Conservation (phyloP, 768 basidiomycete species). For the Exidia glandulosa region DNA sequence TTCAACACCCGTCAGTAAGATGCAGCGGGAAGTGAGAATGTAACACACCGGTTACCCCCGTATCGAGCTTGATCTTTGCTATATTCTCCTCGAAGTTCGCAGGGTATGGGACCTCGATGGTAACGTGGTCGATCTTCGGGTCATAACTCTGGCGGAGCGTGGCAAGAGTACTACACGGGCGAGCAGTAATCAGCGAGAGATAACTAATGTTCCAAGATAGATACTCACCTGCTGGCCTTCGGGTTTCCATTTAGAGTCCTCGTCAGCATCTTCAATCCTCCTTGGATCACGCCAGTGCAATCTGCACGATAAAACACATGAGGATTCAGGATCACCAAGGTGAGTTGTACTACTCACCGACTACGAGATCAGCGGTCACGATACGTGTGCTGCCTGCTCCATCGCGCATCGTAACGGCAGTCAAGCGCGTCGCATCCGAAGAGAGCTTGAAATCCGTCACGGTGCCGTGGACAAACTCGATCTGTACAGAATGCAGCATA, state of each 20-base stretch:
- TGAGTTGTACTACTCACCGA: slow-evolving; percentile 8
- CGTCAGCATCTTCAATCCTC: slow-evolving; percentile 18
- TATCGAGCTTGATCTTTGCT: slow-evolving; percentile 12
- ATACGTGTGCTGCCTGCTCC: slow-evolving; percentile 7
- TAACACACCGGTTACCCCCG: slow-evolving; percentile 4
- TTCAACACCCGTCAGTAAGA: background rate
- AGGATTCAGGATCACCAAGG: too few relatives aligned
- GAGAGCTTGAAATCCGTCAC: slow-evolving; percentile 16
- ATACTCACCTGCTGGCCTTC: too few relatives aligned
- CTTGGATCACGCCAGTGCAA: slow-evolving; percentile 18
- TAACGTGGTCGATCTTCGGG: slow-evolving; percentile 14
- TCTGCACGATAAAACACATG: too few relatives aligned
- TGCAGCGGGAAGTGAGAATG: background rate
- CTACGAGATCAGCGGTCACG: slow-evolving; percentile 8
- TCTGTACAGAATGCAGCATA: too few relatives aligned
- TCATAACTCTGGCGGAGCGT: slow-evolving; percentile 10
- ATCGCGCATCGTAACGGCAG: slow-evolving; percentile 7
- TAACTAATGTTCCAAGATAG: too few relatives aligned
- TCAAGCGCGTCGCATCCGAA: background rate
- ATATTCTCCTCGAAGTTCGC: background rate
- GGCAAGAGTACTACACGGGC: slow-evolving; percentile 1
- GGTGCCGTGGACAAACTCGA: slow-evolving; percentile 16
- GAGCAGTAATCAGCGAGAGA: too few relatives aligned
- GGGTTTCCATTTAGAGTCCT: background rate
- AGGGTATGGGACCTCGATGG: slow-evolving; percentile 8